Conservation (phyloP, 2,329 filamentous ascomycete genomes). For the Thelonectria olida region DNA sequence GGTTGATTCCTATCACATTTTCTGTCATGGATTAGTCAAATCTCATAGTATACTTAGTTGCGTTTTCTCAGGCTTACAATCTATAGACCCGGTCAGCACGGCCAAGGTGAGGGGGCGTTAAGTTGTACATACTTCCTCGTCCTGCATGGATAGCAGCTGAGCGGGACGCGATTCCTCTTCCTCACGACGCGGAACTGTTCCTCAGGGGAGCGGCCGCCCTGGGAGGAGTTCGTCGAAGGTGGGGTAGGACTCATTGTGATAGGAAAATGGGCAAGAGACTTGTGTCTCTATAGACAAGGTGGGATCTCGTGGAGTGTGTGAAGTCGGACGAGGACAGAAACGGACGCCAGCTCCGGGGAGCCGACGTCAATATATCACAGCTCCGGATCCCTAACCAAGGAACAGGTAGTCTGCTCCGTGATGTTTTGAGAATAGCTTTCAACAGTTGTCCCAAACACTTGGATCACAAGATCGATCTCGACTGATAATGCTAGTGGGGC, state of each 20-base stretch:
- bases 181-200: constrained; percentile 87
- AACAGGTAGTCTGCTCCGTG: background rate
- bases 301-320: constrained; percentile 23
- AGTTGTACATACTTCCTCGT: constrained; percentile 80
- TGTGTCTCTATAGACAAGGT: constrained; percentile 34
- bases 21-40: constrained; percentile 52
- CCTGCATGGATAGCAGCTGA: constrained; percentile 91
- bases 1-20: constrained; percentile 94
- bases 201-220: constrained; percentile 81
- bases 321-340: constrained; percentile 10
- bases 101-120: constrained; percentile 14
- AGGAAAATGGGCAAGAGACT: constrained; percentile 31
- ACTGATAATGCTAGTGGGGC: constrained; percentile 7
- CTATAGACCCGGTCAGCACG: constrained; percentile 49
- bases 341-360: constrained; percentile 31
- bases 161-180: constrained; percentile 89
- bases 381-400: constrained; percentile 15
- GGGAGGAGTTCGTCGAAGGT: constrained; percentile 80
- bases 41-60: constrained; percentile 2
- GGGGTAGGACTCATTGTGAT: constrained; percentile 77
- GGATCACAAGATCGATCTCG: constrained; percentile 10
- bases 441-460: background rate
- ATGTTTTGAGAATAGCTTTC: constrained; percentile 1
- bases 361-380: constrained; percentile 39
- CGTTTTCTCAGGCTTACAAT: constrained; percentile 42